Evolutionary conservation across 208 protist genomes (phyloP), one percentile per base, ranked within the genome.

Genomic region (Trypanosoma melophagium): DNA sequence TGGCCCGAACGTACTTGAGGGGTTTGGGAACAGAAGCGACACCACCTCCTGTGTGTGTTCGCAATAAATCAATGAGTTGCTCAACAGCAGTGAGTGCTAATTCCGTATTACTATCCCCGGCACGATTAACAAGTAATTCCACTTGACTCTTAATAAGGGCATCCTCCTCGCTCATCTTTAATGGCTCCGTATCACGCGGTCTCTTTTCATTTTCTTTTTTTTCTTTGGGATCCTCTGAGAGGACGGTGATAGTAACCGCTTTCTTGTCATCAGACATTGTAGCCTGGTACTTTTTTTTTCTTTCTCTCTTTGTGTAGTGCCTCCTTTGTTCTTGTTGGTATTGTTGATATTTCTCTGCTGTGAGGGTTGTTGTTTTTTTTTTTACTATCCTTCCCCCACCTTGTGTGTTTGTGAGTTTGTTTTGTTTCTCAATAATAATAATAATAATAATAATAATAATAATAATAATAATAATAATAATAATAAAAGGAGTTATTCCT

Each of bases 21-120:
- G 99, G 98, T 77, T 99, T 99, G 40, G 99, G 99, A 38, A 99
- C 97, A 5, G 98, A 98, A 0, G 98, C 99, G 77, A 99, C 98
- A 47, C 98, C 99, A 4, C 93, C 93, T 13, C 93, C 91, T 45
- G 97, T 99, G 52, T 92, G 83, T n/a, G 89, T 94, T 50, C 89
- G 89, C 53, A 99, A 96, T 67, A 99, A 83, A 16, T 87, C 90
- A 21, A 87, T 86, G 21, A 99, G 78, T 47, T 89, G 83, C 41
- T 97, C 81, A 38, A 99, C 76, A 0, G 97, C 97, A n/a, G 81
- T 58, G 38, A 77, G 81, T 24, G 89, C 84, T 24, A 99, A 72
- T 9, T 66, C 85, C 10, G 56, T 55, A 63, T 98, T 90, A 35
- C 45, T 66, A 59, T 98, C 97, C 13, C 71, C 74, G 2, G 81